phyloP scores from a whole-genome alignment of 148 eudicot species.

The Fagopyrum esculentum region DNA sequence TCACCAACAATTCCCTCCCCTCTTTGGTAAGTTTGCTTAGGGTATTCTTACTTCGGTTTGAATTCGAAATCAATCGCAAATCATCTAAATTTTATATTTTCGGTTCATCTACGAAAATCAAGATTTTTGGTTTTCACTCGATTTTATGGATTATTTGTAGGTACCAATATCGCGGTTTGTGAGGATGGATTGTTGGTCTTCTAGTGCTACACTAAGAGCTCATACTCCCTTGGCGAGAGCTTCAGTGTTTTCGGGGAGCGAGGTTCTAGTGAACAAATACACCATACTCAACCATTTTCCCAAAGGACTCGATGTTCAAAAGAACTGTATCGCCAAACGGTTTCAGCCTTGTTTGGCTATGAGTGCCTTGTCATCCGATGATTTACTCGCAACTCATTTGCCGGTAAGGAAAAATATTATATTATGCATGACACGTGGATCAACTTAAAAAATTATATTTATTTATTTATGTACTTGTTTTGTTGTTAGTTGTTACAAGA shows the following conservation, averaged over 20 bases:
- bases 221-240: background rate
- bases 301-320: background rate
- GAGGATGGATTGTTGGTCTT: slow-evolving; percentile 4
- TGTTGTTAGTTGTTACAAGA: background rate
- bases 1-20: background rate
- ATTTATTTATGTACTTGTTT: background rate
- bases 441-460: background rate
- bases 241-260: background rate
- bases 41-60: background rate
- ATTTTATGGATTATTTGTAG: background rate
- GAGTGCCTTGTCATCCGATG: slow-evolving; percentile 2
- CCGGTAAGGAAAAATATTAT: background rate
- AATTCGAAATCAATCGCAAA: background rate
- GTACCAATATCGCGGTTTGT: background rate
- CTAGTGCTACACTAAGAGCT: background rate
- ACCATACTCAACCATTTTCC: background rate
- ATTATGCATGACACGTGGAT: background rate
- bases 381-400: background rate
- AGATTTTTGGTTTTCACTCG: too few relatives aligned
- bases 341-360: background rate
- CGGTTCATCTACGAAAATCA: too few relatives aligned
- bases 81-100: background rate
- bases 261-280: background rate
- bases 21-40: background rate
- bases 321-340: background rate